Conservation (phyloP, 2,329 filamentous ascomycete species). For the Stemphylium beticola region DNA sequence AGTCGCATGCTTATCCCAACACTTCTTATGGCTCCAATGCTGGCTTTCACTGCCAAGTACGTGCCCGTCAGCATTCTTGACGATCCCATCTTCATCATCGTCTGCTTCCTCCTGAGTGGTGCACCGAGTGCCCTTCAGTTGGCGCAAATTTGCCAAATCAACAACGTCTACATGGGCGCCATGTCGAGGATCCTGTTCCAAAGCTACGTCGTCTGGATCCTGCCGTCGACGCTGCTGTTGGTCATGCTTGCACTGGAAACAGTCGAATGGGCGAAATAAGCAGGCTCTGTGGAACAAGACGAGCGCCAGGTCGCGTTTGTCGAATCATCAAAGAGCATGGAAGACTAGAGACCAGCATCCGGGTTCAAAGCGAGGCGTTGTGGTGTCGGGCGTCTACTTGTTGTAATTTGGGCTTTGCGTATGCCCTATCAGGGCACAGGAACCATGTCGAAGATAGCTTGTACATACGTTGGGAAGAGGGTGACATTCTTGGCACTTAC, state of each 20-base stretch:
- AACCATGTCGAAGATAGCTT: not conserved
- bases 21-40: slow-evolving; percentile 86
- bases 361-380: slow-evolving; percentile 15
- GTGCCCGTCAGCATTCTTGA: slow-evolving; percentile 92
- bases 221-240: slow-evolving; percentile 87
- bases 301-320: not conserved
- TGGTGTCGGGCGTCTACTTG: slow-evolving; percentile 1
- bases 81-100: slow-evolving; percentile 97
- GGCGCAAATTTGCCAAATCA: slow-evolving; percentile 98
- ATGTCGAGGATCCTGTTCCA: slow-evolving; percentile 95
- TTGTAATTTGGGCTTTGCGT: not conserved
- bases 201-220: slow-evolving; percentile 96
- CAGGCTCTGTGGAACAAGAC: not conserved
- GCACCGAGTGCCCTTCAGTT: slow-evolving; percentile 92
- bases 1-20: slow-evolving; percentile 93
- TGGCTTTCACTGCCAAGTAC: slow-evolving; percentile 87
- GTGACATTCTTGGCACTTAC: not conserved
- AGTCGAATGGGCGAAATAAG: slow-evolving; percentile 77
- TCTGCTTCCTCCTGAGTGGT: slow-evolving; percentile 94
- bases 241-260: slow-evolving; percentile 93
- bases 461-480: not conserved
- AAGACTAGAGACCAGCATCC: not conserved
- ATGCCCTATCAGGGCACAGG: slow-evolving; percentile 1
- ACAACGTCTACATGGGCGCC: slow-evolving; percentile 91
- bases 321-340: slow-evolving; percentile 2